Conservation (phyloP, 2,329 filamentous ascomycete genomes). For the Colletotrichum trifolii region DNA sequence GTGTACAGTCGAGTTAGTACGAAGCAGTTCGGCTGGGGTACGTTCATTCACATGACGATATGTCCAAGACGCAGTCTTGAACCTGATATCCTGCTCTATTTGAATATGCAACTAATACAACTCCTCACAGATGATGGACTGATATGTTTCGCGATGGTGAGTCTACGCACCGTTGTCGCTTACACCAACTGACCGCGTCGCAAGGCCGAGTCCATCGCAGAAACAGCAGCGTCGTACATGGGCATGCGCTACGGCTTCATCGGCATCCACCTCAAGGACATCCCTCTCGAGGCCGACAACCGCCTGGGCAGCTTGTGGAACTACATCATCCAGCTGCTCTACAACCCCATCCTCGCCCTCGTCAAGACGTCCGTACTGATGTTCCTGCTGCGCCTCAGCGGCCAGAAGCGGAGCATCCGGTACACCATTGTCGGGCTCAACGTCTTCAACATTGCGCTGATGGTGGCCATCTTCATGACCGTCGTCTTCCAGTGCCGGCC, state of each 20-base stretch:
- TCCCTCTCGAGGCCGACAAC: conserved; percentile 24
- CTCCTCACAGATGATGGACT: conserved; percentile 18
- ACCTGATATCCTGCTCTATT: not conserved
- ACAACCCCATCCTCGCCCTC: conserved; percentile 49
- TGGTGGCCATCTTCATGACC: conserved; percentile 50
- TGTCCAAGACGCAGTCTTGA: not conserved
- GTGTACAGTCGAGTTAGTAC: conserved; percentile 29
- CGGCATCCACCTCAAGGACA: conserved; percentile 29
- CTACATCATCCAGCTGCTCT: conserved; percentile 48
- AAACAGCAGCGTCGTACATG: conserved; percentile 30
- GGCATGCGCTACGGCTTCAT: conserved; percentile 30
- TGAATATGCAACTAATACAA: conserved; percentile 2
- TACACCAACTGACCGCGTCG: not conserved
- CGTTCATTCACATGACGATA: not conserved
- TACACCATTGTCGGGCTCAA: conserved; percentile 45
- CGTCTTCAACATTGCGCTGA: conserved; percentile 48
- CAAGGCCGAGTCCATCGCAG: conserved; percentile 29
- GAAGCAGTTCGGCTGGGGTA: conserved; percentile 34
- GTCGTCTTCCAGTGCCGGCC: conserved; percentile 55
- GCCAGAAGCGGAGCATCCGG: conserved; percentile 44
- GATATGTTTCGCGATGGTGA: conserved; percentile 33
- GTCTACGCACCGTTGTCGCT: not conserved
- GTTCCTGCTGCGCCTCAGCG: conserved; percentile 48
- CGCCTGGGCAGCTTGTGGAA: conserved; percentile 41
- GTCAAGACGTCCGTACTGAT: conserved; percentile 49